Conservation (phyloP, 1,284 basidiomycete genomes). For the Fomitopsis pinicola region DNA sequence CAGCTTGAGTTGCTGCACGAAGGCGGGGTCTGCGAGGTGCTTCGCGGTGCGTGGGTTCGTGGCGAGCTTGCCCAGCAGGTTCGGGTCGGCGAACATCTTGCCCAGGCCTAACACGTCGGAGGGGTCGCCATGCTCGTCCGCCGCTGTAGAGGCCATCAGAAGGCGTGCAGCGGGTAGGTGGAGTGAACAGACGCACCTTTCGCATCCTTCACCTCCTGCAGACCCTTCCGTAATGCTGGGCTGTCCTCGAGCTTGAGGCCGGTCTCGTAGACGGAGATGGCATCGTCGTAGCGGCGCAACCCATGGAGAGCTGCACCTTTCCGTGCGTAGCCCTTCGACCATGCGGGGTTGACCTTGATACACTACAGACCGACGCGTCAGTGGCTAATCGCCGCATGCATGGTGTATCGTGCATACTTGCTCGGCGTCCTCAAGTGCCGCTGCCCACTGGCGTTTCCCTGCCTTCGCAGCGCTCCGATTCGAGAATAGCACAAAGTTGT, state of each 20-base stretch:
- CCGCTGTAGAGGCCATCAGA: constrained; percentile 26
- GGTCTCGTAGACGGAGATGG: constrained; percentile 76
- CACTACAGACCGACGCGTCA: constrained; percentile 40
- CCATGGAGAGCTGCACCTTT: constrained; percentile 97
- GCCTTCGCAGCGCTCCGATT: constrained; percentile 90
- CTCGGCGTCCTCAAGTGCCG: constrained; percentile 87
- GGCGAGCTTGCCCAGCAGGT: constrained; percentile 79
- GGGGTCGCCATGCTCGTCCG: constrained; percentile 37
- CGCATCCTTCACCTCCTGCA: constrained; percentile 83
- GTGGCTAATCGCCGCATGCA: neutral
- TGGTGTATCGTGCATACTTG: constrained; percentile 50
- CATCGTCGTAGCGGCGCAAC: constrained; percentile 73
- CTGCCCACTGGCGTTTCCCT: constrained; percentile 75
- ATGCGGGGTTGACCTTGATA: constrained; percentile 76
- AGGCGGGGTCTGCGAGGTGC: constrained; percentile 79
- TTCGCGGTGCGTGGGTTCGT: constrained; percentile 83
- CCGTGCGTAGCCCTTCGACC: constrained; percentile 90
- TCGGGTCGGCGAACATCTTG: constrained; percentile 85
- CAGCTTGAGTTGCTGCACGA: constrained; percentile 67
- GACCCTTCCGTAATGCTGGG: constrained; percentile 79
- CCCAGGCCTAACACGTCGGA: constrained; percentile 56
- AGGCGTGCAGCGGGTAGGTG: neutral
- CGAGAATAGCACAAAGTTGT: constrained; percentile 88
- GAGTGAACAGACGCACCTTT: constrained; percentile 45
- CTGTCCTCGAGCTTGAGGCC: constrained; percentile 83